Evolutionary conservation across 345 rosid genomes (phyloP), one percentile per base, ranked within the genome.

Genomic region (Adansonia digitata): DNA sequence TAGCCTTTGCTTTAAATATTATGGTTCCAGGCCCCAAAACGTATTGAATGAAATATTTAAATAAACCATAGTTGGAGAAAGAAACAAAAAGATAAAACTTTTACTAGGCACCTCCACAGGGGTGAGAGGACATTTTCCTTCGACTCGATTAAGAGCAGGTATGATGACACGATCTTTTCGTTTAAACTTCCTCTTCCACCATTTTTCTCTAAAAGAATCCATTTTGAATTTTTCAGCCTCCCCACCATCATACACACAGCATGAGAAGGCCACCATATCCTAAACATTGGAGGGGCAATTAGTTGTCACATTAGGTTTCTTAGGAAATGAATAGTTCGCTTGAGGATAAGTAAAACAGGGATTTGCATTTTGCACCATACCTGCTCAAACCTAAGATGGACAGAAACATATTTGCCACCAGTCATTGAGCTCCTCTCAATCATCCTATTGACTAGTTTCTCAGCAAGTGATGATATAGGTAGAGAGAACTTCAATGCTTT

Each of bases 201-300:
- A 86, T 61, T 67, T 84, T 82, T 92, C 91, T 69, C 98, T 87
- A 73, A 89, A 77, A 72, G 78, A 75, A 77, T 88, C 90, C 89
- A 94, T 83, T 77, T 88, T 91, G 55, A 62, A 48, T 75, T 85
- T 91, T 81, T 94, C 98, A 72, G 86, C 82, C 83, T 77, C 79
- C 73, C 98, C 95, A 14, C 97, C 97, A 71, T 92, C 98, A 76
- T 91, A 94, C 20, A 85, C 78, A 74, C 98, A 94, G 80, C 97
- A 90, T 12, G 98, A 94, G 89, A 94, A 94, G 29, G 98, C 97
- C 79, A 94, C 92, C 98, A 94, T 94, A 80, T 94, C 98, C 98
- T 92, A 80, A 73, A 75, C 55, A 73, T 27, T 53, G 29, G 31
- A 62, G 56, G 70, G 66, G 67, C 61, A 56, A 69, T 74, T 14